Percentiles rank a stretch among this genome's conserved stretches.
Evolutionary conservation across 441 rosid genomes (phyloP).

Genomic region (Aleurites moluccanus): DNA sequence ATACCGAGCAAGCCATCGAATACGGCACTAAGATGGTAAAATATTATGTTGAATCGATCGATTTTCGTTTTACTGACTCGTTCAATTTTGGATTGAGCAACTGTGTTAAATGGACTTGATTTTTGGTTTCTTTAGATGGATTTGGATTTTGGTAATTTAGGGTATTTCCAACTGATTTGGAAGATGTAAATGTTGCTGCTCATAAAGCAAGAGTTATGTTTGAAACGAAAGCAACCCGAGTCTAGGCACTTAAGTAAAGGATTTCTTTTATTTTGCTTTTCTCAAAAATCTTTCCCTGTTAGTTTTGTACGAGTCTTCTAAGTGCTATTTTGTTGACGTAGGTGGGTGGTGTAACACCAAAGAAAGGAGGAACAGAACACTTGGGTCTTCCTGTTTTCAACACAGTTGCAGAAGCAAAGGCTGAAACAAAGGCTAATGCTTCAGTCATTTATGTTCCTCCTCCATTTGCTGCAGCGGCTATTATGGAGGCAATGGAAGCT

Average conservation of each 20-base stretch:
- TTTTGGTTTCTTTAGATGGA: too few species aligned
- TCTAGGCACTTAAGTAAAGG: neutral
- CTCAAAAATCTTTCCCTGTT: neutral
- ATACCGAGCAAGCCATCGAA: constrained; percentile 97
- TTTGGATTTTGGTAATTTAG: neutral
- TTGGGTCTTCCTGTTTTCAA: constrained; percentile 96
- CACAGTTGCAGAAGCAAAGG: constrained; percentile 94
- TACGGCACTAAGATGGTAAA: constrained; percentile 97
- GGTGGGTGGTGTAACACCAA: constrained; percentile 98
- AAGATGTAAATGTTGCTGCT: too few species aligned
- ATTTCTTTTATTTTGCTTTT: neutral
- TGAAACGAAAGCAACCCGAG: neutral
- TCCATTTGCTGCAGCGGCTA: constrained; percentile 93
- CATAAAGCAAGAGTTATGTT: neutral
- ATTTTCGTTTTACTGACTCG: too few species aligned
- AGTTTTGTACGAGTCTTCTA: neutral
- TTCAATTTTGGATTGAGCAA: too few species aligned
- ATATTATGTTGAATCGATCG: neutral
- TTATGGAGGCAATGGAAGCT: constrained; percentile 93
- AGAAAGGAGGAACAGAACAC: constrained; percentile 98
- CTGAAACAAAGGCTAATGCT: constrained; percentile 91
- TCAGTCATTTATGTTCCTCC: constrained; percentile 95
- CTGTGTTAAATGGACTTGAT: too few species aligned
- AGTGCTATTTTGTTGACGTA: neutral
- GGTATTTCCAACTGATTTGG: too few species aligned